Evolutionary conservation across 805 yeast species (phyloP), one percentile per base, ranked within the genome.

Genomic region (Candida ficus): DNA sequence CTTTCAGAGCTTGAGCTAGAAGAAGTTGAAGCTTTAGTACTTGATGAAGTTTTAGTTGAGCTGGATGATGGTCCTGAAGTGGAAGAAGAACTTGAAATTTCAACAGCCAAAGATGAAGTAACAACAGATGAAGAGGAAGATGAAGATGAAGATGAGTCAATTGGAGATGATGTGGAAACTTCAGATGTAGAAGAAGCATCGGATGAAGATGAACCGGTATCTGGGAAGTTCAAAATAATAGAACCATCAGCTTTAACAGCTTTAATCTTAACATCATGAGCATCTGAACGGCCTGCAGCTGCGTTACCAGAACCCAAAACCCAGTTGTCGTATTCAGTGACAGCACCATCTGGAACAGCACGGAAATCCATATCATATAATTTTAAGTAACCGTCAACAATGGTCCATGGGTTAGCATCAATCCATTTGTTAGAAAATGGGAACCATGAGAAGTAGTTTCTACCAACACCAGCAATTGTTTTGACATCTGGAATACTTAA

Each of bases 291-390:
- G 8, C 29, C 33, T 6, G 38, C 26, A 16, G 34, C 29, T 6
- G 49, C 50, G 21, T 45, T 37, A 12, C 27, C 37, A 13, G 47
- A 41, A 6, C 39, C 50, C n/a, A 46, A 17, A 18, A 44, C 37
- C 34, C 39, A 46, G 18, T 23, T 31, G 13, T 34, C 39, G 11
- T 44, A 38, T n/a, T 41, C 42, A 7, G 27, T 26, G 13, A 42
- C 48, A 21, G 38, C 29, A 7, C 13, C 4, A 23, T 23, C 26
- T 17, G 46, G 46, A 21, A 44, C 37, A 5, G 44, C 50, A 26
- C 37, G 29, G 29, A 39, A 47, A 14, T 44, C 44, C 12, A 44
- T 13, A 16, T 33, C 37, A 35, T 34, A 41, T 13, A 34, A 35
- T 22, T 37, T 29, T 38, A 47, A 27, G 29, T 34, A 42, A 1